Conservation (phyloP, 2,329 filamentous ascomycete species). For the Scedosporium minutisporum region DNA sequence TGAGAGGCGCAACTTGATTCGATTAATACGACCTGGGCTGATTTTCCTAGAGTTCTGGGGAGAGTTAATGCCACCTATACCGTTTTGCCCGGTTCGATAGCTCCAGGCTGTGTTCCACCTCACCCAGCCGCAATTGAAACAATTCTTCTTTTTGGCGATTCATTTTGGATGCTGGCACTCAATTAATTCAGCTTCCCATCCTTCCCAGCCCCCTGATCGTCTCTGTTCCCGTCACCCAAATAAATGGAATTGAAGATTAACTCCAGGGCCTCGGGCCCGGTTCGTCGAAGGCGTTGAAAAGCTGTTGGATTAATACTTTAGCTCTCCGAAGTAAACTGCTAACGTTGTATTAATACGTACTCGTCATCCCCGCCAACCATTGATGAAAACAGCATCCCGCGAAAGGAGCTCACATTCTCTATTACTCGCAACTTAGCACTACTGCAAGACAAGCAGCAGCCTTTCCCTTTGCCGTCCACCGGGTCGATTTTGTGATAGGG, state of each 20-base stretch:
- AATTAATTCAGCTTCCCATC: not conserved
- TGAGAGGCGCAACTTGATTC: not conserved
- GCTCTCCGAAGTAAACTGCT: no score
- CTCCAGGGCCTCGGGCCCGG: no score
- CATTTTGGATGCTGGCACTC: not conserved
- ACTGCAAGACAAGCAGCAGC: no score
- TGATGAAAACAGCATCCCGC: no score
- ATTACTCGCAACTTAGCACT: no score
- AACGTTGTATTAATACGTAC: no score
- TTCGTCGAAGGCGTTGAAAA: no score
- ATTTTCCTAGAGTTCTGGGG: not conserved
- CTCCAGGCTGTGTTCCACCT: not conserved
- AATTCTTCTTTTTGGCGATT: not conserved
- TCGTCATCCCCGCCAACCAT: no score
- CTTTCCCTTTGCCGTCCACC: no score
- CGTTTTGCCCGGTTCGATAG: not conserved
- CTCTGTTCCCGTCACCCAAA: not conserved
- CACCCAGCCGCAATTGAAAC: not conserved
- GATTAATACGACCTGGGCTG: not conserved
- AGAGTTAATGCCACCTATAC: slow-evolving; percentile 4
- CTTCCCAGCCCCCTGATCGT: not conserved
- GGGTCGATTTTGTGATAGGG: not conserved
- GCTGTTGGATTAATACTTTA: no score
- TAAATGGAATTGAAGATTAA: no score
- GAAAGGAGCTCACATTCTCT: no score